phyloP scores from a whole-genome alignment of 108 stramenopile species.

The Skeletonema menzelii region DNA sequence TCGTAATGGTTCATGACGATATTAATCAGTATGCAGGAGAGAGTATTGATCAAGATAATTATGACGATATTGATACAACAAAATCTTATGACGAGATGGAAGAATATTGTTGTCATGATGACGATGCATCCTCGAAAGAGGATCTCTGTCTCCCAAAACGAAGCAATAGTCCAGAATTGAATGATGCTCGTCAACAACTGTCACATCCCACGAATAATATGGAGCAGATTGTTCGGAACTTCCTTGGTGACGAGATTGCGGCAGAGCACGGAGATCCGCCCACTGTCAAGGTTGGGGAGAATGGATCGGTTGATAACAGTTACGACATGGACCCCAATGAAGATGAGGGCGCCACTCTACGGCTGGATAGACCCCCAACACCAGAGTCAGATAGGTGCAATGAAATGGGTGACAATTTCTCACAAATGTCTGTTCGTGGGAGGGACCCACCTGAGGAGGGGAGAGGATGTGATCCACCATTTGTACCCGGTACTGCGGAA shows the following conservation, averaged over 20 bases:
- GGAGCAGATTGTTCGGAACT: not conserved
- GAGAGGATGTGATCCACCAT: slow-evolving; percentile 24
- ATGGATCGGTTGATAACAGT: not conserved
- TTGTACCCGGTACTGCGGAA: not conserved
- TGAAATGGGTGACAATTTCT: not conserved
- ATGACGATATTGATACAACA: not conserved
- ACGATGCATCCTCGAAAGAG: not conserved
- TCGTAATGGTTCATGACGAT: not conserved
- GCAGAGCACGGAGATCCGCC: not conserved
- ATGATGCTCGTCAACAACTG: not conserved
- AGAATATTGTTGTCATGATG: slow-evolving; percentile 1
- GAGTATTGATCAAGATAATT: not conserved
- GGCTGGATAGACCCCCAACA: not conserved
- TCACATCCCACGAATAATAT: not conserved
- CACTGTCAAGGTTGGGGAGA: not conserved
- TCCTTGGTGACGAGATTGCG: not conserved
- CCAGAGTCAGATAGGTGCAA: not conserved
- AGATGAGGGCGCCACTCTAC: not conserved
- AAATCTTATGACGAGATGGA: not conserved
- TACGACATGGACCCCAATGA: slow-evolving; percentile 3
- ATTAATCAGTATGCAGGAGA: not conserved
- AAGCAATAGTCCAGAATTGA: slow-evolving; percentile 9
- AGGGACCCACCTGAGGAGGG: slow-evolving; percentile 15
- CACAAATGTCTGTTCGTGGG: slow-evolving; percentile 8
- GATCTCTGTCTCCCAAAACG: not conserved